Evolutionary conservation across 176 grass and related monocot species (phyloP).

Genomic region (Calamus simplicifolius): DNA sequence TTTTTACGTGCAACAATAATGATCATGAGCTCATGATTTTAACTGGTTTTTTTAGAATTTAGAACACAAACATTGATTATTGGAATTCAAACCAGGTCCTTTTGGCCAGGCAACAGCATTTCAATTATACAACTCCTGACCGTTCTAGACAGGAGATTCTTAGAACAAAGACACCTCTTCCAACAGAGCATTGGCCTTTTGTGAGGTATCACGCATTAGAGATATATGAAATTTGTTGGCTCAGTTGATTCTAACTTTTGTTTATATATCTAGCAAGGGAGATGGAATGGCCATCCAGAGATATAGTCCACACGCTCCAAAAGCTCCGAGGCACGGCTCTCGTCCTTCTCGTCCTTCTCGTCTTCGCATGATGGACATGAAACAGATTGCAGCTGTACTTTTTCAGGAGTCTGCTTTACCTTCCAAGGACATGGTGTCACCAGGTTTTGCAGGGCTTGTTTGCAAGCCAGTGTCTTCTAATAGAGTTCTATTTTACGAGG

Average conservation of each 20-base stretch:
- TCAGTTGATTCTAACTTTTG: constrained; percentile 1
- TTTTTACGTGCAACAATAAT: not conserved
- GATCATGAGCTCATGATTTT: not conserved
- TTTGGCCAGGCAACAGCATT: constrained; percentile 67
- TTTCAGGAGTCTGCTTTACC: constrained; percentile 63
- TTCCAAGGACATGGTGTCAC: constrained; percentile 39
- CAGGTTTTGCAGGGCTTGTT: constrained; percentile 60
- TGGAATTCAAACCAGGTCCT: constrained; percentile 50
- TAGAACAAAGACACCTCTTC: constrained; percentile 61
- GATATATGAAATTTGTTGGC: not conserved
- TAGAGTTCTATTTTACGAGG: constrained; percentile 65
- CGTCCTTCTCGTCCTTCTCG: constrained; percentile 49
- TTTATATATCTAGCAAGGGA: constrained; percentile 30
- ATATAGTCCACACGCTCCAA: constrained; percentile 54
- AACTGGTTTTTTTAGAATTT: not conserved
- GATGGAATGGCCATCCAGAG: constrained; percentile 38
- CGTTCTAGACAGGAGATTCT: constrained; percentile 66
- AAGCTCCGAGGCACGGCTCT: constrained; percentile 57
- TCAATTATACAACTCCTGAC: constrained; percentile 90
- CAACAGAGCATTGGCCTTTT: constrained; percentile 66
- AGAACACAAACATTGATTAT: not conserved
- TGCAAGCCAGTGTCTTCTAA: constrained; percentile 45
- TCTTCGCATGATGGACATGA: constrained; percentile 48
- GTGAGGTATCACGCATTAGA: constrained; percentile 35
- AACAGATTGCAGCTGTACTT: constrained; percentile 75